Evolutionary conservation across 345 rosid species (phyloP).

Genomic region (Gossypium thurberi): DNA sequence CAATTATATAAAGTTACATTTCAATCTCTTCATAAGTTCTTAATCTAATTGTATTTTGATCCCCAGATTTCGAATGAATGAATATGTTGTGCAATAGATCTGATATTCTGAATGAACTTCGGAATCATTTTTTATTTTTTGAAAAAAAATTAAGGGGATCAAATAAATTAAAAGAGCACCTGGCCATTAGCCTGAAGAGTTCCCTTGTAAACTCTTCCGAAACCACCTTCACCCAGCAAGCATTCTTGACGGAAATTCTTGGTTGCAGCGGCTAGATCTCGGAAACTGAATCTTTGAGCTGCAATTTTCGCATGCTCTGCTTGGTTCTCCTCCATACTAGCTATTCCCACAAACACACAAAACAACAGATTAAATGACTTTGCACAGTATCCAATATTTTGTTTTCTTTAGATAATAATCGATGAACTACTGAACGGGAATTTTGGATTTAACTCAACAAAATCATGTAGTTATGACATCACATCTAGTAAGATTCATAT

Average conservation of each 20-base stretch:
- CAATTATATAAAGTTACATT: not conserved
- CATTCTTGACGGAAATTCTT: conserved; percentile 68
- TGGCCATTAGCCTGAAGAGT: not conserved
- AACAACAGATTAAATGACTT: not conserved
- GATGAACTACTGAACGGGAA: not conserved
- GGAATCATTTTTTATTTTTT: no score
- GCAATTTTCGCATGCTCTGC: conserved; percentile 16
- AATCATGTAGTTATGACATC: not conserved
- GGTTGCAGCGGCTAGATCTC: conserved; percentile 72
- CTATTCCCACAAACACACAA: not conserved
- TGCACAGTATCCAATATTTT: not conserved
- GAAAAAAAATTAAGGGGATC: no score
- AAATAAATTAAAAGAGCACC: not conserved
- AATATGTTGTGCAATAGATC: not conserved
- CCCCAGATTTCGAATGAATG: not conserved
- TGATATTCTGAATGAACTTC: not conserved
- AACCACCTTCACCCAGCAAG: conserved; percentile 25
- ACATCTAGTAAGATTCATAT: not conserved
- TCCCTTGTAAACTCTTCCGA: not conserved
- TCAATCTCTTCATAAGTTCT: not conserved
- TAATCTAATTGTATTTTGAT: not conserved
- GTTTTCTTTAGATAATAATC: not conserved
- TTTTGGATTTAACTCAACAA: not conserved
- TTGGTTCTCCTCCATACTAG: conserved; percentile 10
- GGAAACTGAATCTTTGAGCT: conserved; percentile 38